Evolutionary conservation across 192 early-diverging fungal species (phyloP), one percentile per base, ranked within the genome.

Genomic region (Geosiphon pyriformis): DNA sequence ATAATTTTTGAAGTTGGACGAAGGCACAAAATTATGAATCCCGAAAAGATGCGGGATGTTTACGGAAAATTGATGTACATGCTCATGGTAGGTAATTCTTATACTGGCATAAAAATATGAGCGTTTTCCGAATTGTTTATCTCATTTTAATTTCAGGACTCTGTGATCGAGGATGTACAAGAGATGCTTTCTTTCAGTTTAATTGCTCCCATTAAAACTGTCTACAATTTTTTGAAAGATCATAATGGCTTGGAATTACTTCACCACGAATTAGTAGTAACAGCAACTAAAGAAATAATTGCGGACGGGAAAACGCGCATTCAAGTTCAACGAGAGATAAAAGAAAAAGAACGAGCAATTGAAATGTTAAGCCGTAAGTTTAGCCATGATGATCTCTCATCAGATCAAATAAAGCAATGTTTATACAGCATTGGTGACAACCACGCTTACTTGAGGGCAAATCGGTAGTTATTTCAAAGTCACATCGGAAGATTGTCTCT

Each of bases 341-440:
- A 86, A 69, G 78, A 84, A 52, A 98, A 99, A 76, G 95, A 99
- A 78, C 74, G 87, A 29, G 92, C 94, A 1, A 91, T 99, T 62
- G 95, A 98, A 72, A 59, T 74, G 15, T 76, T 99, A 61, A 89
- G 89, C 66, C 79, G 83, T 46, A 90, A 91, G 46, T 97, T 95
- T 65, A 78, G 71, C 25, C 52, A 68, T 6, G 26, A 54, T 27
- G 73, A 80, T 6, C 76, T 92, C 33, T 68, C 83, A 3, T 71
- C 74, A 0, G 92, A 93, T 31, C 82, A 80, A 46, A 90, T 99
- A 65, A 77, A 80, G 35, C 85, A 85, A 59, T 95, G 94, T 67
- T 80, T 99, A 20, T 96, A 99, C 75, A 92, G 89, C 57, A 97
- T 99, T 70, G 97, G 97, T 58, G 97, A 99, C 70, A 98, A 99